A percentile compares a stretch with the other conserved stretches of the same genome.
Evolutionary conservation across 2,329 filamentous ascomycete genomes (phyloP).

Genomic region (Aspergillus proliferans): DNA sequence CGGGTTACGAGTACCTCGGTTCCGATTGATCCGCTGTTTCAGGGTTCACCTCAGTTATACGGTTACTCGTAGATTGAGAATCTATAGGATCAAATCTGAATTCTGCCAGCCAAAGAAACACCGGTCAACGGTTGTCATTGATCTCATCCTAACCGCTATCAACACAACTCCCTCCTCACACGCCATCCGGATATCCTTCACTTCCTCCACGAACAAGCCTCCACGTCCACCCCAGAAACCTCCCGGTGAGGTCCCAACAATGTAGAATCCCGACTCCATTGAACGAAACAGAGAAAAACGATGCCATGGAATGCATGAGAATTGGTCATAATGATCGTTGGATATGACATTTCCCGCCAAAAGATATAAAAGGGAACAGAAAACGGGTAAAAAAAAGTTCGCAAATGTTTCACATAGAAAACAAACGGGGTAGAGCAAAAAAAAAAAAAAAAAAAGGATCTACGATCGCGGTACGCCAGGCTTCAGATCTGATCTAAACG

Average conservation of each 20-base stretch:
- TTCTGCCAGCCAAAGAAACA: neutral
- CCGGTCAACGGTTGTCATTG: slow-evolving; percentile 1
- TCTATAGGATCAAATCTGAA: too few relatives aligned
- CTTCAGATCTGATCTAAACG: slow-evolving; percentile 33
- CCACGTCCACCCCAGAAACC: neutral
- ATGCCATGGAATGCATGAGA: slow-evolving; percentile 34
- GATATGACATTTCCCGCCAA: slow-evolving; percentile 30
- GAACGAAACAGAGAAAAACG: slow-evolving; percentile 18
- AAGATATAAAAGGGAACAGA: slow-evolving; percentile 14
- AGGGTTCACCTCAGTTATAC: too few relatives aligned
- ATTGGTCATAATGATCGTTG: slow-evolving; percentile 35
- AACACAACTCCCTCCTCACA: neutral
- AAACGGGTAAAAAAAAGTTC: slow-evolving; percentile 10
- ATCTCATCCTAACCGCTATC: neutral
- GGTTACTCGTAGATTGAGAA: too few relatives aligned
- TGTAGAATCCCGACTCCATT: slow-evolving; percentile 15
- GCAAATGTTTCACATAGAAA: slow-evolving; percentile 17
- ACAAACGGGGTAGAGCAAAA: slow-evolving; percentile 7
- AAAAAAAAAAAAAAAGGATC: slow-evolving; percentile 24
- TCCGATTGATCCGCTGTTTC: too few relatives aligned
- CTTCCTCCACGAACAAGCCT: neutral
- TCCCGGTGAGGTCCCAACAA: slow-evolving; percentile 3
- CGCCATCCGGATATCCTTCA: neutral
- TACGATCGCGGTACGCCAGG: slow-evolving; percentile 35
- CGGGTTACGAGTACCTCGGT: too few relatives aligned